Evolutionary conservation across 1,139 yeast genomes (phyloP), one percentile per base, ranked within the genome.

Genomic region (Sugiyamaella pinicola): DNA sequence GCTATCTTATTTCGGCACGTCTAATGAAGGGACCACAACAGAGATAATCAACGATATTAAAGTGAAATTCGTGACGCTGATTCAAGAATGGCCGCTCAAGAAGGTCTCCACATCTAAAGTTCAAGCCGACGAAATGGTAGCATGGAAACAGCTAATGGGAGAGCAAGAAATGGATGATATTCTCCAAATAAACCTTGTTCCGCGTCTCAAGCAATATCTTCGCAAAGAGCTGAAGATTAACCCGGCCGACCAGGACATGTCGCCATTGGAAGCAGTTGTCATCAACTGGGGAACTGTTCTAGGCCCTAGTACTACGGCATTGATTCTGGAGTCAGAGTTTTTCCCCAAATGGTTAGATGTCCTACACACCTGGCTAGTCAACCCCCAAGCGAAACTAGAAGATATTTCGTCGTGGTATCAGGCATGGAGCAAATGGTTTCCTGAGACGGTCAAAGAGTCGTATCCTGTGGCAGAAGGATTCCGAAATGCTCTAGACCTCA

Each of bases 61-160:
- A 26, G 46, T 51, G 1, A 74, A 73, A 47, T 74, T 77, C 49
- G 58, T 57, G 1, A 47, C 58, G 0, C 59, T 70, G n/a, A 57
- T 75, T 37, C 55, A 39, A 31, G 24, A 34, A 31, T 31, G 46
- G 40, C 31, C 40, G 4, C 21, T 34, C 13, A 29, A 28, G 17
- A 8, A 39, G n/a, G 12, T 5, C 6, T 40, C 46, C 3, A 12
- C 35, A 9, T 21, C 35, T 63, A 63, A 0, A 57, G 63, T 2
- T 58, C 31, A 62, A 2, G 51, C 68, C 2, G 64, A 64, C 2
- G 76, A 73, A 2, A 54, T 77, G 21, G 54, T 59, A 5, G 61
- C 71, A 7, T 73, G 80, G 68, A 67, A 64, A 40, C 76, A 74
- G 49, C 60, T 75, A 5, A 58, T 74, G 8, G 77, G 76, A 2